Conservation (phyloP, 2,329 filamentous ascomycete species). For the Venturia aucupariae region DNA sequence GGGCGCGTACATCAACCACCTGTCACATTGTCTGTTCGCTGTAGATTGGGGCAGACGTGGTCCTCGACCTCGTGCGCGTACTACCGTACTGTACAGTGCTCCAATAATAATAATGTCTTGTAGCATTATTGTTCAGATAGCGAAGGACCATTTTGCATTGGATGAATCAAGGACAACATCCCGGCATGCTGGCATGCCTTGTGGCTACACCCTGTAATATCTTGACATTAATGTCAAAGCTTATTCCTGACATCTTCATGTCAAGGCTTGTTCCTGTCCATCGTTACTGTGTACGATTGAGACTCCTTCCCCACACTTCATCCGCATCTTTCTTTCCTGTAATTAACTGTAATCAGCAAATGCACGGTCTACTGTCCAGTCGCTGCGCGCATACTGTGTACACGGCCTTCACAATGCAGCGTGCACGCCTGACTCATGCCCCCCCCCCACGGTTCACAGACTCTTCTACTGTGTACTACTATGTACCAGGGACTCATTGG, state of each 20-base stretch:
- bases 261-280: background rate
- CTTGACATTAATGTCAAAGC: background rate
- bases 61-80: too few species aligned
- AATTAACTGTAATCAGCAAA: background rate
- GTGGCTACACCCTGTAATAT: background rate
- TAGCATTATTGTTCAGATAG: too few species aligned
- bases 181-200: background rate
- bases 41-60: background rate
- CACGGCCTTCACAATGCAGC: background rate
- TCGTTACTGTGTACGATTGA: too few species aligned
- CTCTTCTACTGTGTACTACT: too few species aligned
- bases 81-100: too few species aligned
- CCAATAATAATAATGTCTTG: too few species aligned
- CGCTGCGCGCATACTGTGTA: background rate
- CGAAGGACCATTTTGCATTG: too few species aligned
- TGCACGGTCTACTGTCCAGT: background rate
- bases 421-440: background rate
- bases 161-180: too few species aligned
- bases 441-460: too few species aligned
- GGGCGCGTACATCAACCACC: background rate
- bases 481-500: too few species aligned
- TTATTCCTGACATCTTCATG: conserved; percentile 5
- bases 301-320: conserved; percentile 14
- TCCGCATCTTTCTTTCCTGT: conserved; percentile 11
- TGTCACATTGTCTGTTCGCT: background rate